These are phyloP conservation scores for Debaryomyces subglobosus DNA, from an alignment of 1,139 yeast species.

Conservation along the genomic window DNA sequence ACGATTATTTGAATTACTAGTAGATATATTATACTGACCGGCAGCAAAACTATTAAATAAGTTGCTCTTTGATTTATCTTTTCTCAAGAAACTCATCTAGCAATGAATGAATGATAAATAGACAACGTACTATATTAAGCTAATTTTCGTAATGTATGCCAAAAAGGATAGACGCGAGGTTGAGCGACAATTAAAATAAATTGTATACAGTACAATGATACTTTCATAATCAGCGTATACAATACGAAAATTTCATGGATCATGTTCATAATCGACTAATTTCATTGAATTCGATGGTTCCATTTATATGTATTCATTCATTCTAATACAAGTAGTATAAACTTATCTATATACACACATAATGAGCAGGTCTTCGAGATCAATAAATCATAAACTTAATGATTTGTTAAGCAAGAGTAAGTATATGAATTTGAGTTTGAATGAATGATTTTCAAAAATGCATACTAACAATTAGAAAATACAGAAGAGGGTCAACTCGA, in stretches of 20 bases:
- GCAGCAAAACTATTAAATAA: slow-evolving; percentile 14
- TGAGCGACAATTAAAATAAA: not conserved
- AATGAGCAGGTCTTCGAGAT: slow-evolving; percentile 42
- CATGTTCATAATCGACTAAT: slow-evolving; percentile 9
- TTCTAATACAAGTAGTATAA: not conserved
- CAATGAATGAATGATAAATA: not conserved
- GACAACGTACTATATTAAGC: not conserved
- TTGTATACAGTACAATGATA: not conserved
- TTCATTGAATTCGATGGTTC: not conserved
- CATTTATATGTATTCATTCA: not conserved
- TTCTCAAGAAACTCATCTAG: slow-evolving; percentile 33
- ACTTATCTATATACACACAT: not conserved
- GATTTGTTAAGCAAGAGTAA: slow-evolving; percentile 45
- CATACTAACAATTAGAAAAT: slow-evolving; percentile 22
- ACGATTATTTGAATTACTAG: not conserved
- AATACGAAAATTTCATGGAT: slow-evolving; percentile 1
- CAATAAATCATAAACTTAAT: slow-evolving; percentile 49
- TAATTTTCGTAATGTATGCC: not conserved
- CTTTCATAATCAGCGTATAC: not conserved
- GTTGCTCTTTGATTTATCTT: slow-evolving; percentile 30
- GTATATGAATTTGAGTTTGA: slow-evolving; percentile 14
- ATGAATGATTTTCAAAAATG: not conserved
- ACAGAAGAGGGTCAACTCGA: slow-evolving; percentile 37
- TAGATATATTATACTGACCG: slow-evolving; percentile 12
- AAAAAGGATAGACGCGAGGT: not conserved